phyloP scores from a whole-genome alignment of 345 rosid genomes.

The Citrus sinensis region DNA sequence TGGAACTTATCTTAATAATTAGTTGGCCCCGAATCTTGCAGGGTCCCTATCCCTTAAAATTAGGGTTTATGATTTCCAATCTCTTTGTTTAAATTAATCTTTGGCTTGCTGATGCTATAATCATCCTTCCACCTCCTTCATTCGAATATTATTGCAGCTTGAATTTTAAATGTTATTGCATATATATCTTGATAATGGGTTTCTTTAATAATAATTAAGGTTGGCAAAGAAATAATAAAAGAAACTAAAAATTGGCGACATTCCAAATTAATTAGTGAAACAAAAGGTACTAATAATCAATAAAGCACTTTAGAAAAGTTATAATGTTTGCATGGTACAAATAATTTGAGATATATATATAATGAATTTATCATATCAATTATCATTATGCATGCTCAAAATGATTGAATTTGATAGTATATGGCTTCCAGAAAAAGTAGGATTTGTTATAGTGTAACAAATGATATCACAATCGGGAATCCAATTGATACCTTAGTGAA shows the following conservation, averaged over 20 bases:
- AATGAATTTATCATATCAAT: background rate
- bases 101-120: conserved; percentile 31
- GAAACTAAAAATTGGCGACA: background rate
- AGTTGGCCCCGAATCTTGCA: conserved; percentile 24
- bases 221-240: background rate
- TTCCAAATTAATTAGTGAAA: background rate
- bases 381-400: background rate
- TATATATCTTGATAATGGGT: conserved; percentile 6
- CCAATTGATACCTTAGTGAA: conserved; percentile 9
- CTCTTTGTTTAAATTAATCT: conserved; percentile 14
- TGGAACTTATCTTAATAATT: no score
- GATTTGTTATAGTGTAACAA: background rate
- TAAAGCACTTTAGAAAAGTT: background rate
- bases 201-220: conserved; percentile 16
- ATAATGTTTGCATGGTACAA: background rate
- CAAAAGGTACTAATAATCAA: background rate
- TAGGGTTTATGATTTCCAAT: conserved; percentile 18
- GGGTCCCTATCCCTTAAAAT: conserved; percentile 32
- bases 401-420: background rate
- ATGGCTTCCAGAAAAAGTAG: background rate
- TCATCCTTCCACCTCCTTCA: conserved; percentile 38
- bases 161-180: background rate
- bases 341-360: background rate
- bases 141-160: conserved; percentile 9
- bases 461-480: conserved; percentile 3